A percentile compares a stretch with the other conserved stretches of the same genome.
Conservation (phyloP, 148 eudicot species). For the Arctostaphylos glauca region DNA sequence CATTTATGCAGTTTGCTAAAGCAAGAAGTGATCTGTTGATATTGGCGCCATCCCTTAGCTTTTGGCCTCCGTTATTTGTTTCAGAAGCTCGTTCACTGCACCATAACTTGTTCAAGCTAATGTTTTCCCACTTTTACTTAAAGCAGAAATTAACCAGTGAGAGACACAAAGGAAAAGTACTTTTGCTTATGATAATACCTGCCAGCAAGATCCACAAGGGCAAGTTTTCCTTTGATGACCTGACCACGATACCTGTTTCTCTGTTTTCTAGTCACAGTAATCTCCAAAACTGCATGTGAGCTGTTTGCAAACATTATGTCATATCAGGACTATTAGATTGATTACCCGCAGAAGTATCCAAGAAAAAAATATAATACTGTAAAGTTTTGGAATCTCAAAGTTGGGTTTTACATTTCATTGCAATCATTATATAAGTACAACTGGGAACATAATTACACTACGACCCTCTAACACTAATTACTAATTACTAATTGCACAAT, state of each 20-base stretch:
- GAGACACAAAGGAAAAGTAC: slow-evolving; percentile 11
- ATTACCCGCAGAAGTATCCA: not conserved
- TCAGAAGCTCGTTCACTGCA: slow-evolving; percentile 89
- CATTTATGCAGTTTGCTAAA: slow-evolving; percentile 89
- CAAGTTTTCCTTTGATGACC: slow-evolving; percentile 77
- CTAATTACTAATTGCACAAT: too few species aligned
- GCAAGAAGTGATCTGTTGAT: slow-evolving; percentile 85
- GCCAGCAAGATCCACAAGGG: slow-evolving; percentile 93
- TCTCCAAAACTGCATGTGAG: slow-evolving; percentile 84
- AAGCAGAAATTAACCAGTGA: not conserved
- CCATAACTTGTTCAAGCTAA: slow-evolving; percentile 22
- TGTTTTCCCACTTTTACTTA: slow-evolving; percentile 1
- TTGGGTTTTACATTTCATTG: too few species aligned
- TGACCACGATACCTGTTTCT: slow-evolving; percentile 50
- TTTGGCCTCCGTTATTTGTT: slow-evolving; percentile 74
- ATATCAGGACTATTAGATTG: slow-evolving; percentile 15
- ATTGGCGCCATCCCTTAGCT: slow-evolving; percentile 83
- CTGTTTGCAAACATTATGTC: slow-evolving; percentile 31
- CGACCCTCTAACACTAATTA: too few species aligned
- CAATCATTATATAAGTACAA: too few species aligned
- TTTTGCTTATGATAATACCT: slow-evolving; percentile 37
- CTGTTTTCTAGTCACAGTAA: slow-evolving; percentile 64
- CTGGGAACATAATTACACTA: too few species aligned
- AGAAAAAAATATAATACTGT: too few species aligned
- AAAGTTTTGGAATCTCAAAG: too few species aligned